Base-by-base conservation (phyloP, 495 filamentous ascomycete genomes). In the Xylaria bambusicola region DNA sequence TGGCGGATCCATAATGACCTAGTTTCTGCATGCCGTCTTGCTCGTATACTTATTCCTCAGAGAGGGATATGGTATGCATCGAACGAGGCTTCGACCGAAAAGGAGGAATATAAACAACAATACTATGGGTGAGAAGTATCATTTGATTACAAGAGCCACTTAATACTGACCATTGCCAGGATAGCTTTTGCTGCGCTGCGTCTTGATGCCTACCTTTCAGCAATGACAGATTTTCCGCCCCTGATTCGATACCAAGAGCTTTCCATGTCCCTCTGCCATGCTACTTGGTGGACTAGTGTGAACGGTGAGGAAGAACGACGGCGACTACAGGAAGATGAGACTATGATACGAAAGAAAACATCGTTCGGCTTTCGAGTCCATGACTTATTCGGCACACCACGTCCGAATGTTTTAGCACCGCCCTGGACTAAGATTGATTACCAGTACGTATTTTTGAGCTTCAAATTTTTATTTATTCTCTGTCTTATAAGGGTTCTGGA, bases 221-320 rank as follows among this genome's bases (percentile, higher is more conserved):
- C 64, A 41, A 47, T 68, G 15, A 33, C 62, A 3, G 61, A 66
- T 56, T 53, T 60, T 15, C 60, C 66, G 1, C 63, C 66, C n/a
- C 56, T 62, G 7, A 54, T 71, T 13, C 68, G 68, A 23, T 68
- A 62, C 42, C 63, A 66, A 46, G 66, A 68, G 47, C 44, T 71
- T 18, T 60, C 47, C 33, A 61, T 68, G 20, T 61, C 68, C 2
- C 61, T 71, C 12, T 65, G 61, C 20, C 62, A 62, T 27, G 62
- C 64, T 3, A 46, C 45, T 5, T 42, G 26, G n/a, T 56, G 64
- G 50, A 56, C 45, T 44, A 47, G 6, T 8, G 64, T 62, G 26
- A 23, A 50, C 4, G 65, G 40, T 49, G 62, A 66, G 13, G 58
- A 65, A 8, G 67, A 69, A 26, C 64, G 67, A 24, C 58, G 62